Conservation (phyloP, 2,329 filamentous ascomycete species). For the Curvularia hawaiiensis region DNA sequence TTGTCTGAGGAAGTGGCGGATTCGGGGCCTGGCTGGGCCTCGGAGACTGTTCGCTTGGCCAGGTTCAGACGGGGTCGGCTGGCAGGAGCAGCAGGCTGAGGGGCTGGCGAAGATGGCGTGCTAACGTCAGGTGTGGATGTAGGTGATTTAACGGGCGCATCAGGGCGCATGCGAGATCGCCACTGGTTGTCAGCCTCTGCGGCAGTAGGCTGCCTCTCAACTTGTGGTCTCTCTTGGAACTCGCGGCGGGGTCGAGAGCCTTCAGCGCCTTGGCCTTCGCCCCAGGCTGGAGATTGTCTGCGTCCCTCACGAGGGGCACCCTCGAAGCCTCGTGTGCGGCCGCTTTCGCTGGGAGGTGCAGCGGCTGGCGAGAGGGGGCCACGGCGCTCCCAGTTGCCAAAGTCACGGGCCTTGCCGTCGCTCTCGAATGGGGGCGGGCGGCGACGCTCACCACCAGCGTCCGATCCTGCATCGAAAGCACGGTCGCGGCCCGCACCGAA, state of each 20-base stretch:
- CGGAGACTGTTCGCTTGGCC: conserved; percentile 87
- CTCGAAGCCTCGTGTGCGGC: conserved; percentile 61
- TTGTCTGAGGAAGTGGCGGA: conserved; percentile 64
- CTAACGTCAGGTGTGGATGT: conserved; percentile 74
- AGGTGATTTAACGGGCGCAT: conserved; percentile 65
- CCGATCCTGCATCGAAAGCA: conserved; percentile 59
- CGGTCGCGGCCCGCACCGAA: conserved; percentile 49
- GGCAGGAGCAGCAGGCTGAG: conserved; percentile 62
- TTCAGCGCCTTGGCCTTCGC: conserved; percentile 70
- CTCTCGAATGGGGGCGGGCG: conserved; percentile 66
- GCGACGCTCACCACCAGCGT: conserved; percentile 62
- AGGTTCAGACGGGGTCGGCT: conserved; percentile 84
- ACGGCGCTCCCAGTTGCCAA: conserved; percentile 92
- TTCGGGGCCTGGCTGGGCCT: conserved; percentile 61
- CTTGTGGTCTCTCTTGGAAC: conserved; percentile 64
- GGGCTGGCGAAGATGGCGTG: conserved; percentile 75
- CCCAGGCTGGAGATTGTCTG: conserved; percentile 73
- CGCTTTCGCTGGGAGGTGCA: conserved; percentile 59
- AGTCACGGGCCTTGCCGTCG: conserved; percentile 79
- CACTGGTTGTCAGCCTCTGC: conserved; percentile 93
- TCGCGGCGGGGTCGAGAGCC: conserved; percentile 79
- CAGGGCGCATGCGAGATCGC: conserved; percentile 90
- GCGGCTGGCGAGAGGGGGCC: conserved; percentile 80
- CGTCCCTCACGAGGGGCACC: conserved; percentile 45
- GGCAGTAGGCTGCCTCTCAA: conserved; percentile 78